Conservation (phyloP, 2,329 filamentous ascomycete genomes). For the Passalora sequoiae region DNA sequence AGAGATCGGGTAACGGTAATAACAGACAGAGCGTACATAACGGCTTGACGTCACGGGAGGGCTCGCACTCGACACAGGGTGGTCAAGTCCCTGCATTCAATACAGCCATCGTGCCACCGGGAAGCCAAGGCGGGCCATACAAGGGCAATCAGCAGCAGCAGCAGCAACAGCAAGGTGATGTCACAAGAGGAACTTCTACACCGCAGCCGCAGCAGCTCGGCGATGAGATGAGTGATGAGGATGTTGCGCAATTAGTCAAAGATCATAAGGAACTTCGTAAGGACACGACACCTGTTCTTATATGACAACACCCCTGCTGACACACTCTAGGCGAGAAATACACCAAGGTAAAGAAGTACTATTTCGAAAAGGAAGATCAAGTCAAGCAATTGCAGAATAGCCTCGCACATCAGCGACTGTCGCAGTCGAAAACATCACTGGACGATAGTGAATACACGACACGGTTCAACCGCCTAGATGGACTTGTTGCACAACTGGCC, state of each 20-base stretch:
- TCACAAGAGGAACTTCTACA: conserved; percentile 30
- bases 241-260: conserved; percentile 44
- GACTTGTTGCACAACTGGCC: conserved; percentile 86
- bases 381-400: conserved; percentile 95
- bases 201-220: conserved; percentile 40
- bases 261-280: conserved; percentile 49
- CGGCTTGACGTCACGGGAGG: conserved; percentile 27
- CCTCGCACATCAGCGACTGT: conserved; percentile 92
- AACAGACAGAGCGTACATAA: conserved; percentile 35
- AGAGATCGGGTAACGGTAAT: conserved; percentile 22
- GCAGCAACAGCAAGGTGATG: conserved; percentile 30
- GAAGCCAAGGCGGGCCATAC: conserved; percentile 42
- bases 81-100: conserved; percentile 38
- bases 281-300: too few species aligned
- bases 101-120: conserved; percentile 42
- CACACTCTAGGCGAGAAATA: conserved; percentile 81
- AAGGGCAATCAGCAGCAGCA: conserved; percentile 22
- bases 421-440: conserved; percentile 85
- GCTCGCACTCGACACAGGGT: conserved; percentile 18
- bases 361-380: conserved; percentile 86
- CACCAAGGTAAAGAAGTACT: conserved; percentile 95
- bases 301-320: too few species aligned
- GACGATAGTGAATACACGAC: conserved; percentile 92
- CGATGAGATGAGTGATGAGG: conserved; percentile 46
- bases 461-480: conserved; percentile 84